phyloP scores from a whole-genome alignment of 1,284 basidiomycete genomes.

The Uromyces viciae-fabae region DNA sequence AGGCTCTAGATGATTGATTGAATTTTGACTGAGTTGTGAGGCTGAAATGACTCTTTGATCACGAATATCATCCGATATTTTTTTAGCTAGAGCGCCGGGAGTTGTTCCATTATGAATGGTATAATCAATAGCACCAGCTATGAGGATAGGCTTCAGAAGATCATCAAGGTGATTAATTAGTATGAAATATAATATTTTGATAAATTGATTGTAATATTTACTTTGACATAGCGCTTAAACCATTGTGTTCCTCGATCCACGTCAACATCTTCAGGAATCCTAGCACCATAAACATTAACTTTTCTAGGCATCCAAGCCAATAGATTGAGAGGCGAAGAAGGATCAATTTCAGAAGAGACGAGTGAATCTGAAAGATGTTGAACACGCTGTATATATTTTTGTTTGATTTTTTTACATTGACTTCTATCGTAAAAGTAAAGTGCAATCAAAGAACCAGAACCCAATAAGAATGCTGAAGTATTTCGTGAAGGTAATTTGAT shows the following conservation, averaged over 20 bases:
- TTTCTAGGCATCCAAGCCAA: conserved; percentile 51
- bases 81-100: conserved; percentile 53
- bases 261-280: conserved; percentile 54
- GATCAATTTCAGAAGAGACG: conserved; percentile 44
- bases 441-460: conserved; percentile 50
- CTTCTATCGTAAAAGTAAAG: conserved; percentile 54
- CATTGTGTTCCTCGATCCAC: conserved; percentile 52
- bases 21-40: conserved; percentile 50
- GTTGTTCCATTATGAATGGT: conserved; percentile 53
- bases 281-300: conserved; percentile 52
- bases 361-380: conserved; percentile 51
- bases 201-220: neutral
- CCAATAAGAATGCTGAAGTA: conserved; percentile 53
- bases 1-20: conserved; percentile 50
- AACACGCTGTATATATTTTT: conserved; percentile 53
- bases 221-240: conserved; percentile 54
- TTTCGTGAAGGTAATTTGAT: conserved; percentile 54
- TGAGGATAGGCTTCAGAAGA: conserved; percentile 50
- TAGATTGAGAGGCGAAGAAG: neutral
- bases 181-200: neutral
- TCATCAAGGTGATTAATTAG: neutral
- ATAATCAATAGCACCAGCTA: conserved; percentile 54
- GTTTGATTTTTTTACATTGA: conserved; percentile 51
- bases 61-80: conserved; percentile 52
- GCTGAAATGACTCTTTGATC: conserved; percentile 52